phyloP scores from a whole-genome alignment of 345 rosid species.

The Garcia nutans region DNA sequence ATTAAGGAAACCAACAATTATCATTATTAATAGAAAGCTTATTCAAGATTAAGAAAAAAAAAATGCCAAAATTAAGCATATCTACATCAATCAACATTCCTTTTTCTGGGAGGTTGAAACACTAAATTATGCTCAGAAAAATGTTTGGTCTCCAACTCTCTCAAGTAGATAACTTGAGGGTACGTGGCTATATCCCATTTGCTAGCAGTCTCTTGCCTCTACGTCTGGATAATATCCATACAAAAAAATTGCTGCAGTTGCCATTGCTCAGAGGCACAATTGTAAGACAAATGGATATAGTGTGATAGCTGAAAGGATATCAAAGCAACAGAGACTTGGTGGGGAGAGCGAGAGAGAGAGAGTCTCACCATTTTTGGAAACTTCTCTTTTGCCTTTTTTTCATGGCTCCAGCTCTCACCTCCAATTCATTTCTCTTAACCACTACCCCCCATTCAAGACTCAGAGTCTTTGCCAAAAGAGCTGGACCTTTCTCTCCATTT shows the following conservation, averaged over 20 bases:
- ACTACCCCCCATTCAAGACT: conserved; percentile 42
- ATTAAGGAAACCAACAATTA: too few species aligned
- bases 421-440: conserved; percentile 60
- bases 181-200: conserved; percentile 51
- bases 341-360: conserved; percentile 20
- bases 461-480: conserved; percentile 54
- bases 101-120: not conserved
- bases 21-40: too few species aligned
- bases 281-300: conserved; percentile 6
- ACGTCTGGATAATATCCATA: conserved; percentile 44
- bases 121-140: not conserved
- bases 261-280: conserved; percentile 19
- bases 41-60: too few species aligned
- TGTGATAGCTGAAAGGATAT: not conserved
- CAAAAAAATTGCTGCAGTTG: conserved; percentile 21
- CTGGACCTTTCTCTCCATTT: conserved; percentile 44
- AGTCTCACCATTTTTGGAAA: conserved; percentile 1
- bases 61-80: not conserved
- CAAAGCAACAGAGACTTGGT: conserved; percentile 7
- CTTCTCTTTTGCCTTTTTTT: conserved; percentile 11
- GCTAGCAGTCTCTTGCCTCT: conserved; percentile 28
- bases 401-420: conserved; percentile 66
- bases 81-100: not conserved
- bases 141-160: conserved; percentile 28
- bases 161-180: conserved; percentile 33